These are phyloP conservation scores for Abortiporus biennis DNA, from an alignment of 1,284 basidiomycete genomes.

Conservation along the genomic window DNA sequence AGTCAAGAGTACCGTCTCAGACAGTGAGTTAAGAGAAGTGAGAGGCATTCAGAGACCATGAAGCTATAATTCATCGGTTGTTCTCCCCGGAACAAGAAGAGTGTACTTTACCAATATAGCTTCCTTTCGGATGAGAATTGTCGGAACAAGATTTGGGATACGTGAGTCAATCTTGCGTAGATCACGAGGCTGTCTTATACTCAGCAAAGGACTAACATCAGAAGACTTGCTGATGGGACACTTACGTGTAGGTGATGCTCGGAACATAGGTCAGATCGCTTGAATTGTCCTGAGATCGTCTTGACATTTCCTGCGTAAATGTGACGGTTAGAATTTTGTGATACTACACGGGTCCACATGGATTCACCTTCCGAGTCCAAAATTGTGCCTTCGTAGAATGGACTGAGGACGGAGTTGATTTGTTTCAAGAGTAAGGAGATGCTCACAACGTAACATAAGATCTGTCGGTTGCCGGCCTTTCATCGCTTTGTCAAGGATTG, in stretches of 20 bases:
- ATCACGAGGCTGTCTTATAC: slow-evolving; percentile 74
- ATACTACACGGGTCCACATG: too few species aligned
- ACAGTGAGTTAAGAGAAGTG: too few species aligned
- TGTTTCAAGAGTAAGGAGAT: slow-evolving; percentile 3
- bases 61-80: too few species aligned
- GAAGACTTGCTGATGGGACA: slow-evolving; percentile 7
- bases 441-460: slow-evolving; percentile 78
- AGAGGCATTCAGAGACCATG: too few species aligned
- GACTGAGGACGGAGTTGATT: slow-evolving; percentile 7
- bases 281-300: slow-evolving; percentile 87
- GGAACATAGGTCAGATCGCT: slow-evolving; percentile 81
- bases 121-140: slow-evolving; percentile 85
- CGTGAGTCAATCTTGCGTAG: slow-evolving; percentile 95
- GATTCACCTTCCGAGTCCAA: slow-evolving; percentile 70
- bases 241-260: slow-evolving; percentile 85
- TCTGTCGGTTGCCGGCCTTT: slow-evolving; percentile 76
- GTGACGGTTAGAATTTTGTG: neutral
- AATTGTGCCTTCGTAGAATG: slow-evolving; percentile 63
- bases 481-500: slow-evolving; percentile 75
- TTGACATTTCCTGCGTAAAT: slow-evolving; percentile 67
- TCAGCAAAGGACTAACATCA: slow-evolving; percentile 9
- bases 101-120: slow-evolving; percentile 86
- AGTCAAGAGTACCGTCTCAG: too few species aligned
- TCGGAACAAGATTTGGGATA: slow-evolving; percentile 91
- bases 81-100: too few species aligned